Base-by-base conservation (phyloP, 1,284 basidiomycete species). In the Naganishia liquefaciens region DNA sequence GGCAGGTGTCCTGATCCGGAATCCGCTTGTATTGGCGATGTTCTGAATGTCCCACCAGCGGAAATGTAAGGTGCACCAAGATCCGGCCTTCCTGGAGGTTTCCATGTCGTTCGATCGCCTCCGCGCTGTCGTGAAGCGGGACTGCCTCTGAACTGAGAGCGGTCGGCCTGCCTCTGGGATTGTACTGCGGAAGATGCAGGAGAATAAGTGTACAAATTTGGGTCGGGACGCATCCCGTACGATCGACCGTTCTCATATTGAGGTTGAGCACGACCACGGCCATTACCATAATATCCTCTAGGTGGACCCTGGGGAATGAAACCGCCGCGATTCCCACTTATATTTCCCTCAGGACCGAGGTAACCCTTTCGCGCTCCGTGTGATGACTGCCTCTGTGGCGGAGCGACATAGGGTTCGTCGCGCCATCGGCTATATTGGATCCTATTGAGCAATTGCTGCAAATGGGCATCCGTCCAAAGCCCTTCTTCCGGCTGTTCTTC, bases 401-500 rank as follows among this genome's bases (percentile, higher is more conserved):
- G 57, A 11, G 57, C 21, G 13, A 60, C 46, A 37, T 60, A 60
- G 7, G 52, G 55, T 30, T 60, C 62, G 28, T 63, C 62, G 11
- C 53, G 40, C 62, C 62, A 63, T n/a, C 27, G 30, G 37, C 62
- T 63, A 21, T 43, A 58, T 13, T 65, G 67, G 13, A 70, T 55
- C 53, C 57, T 57, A 11, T n/a, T 49, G 53, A 70, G 51, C 27
- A 71, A 27, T 30, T 50, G 37, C 21, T 47, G 47, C n/a, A 70
- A 17, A 9, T 54, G 43, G 21, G 65, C 66, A 7, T 43, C 55
- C 9, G 54, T 68, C 72, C 74, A 75, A 13, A 62, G 37, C 4
- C 70, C 71, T 25, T 52, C 68, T 3, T 30, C 27, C 5, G 73
- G 71, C 63, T 77, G 75, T 13, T 69, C 52, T 0, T 9, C 23